Evolutionary conservation across 2,329 filamentous ascomycete species (phyloP), one percentile per base, ranked within the genome.

Genomic region (Didymella pomorum): DNA sequence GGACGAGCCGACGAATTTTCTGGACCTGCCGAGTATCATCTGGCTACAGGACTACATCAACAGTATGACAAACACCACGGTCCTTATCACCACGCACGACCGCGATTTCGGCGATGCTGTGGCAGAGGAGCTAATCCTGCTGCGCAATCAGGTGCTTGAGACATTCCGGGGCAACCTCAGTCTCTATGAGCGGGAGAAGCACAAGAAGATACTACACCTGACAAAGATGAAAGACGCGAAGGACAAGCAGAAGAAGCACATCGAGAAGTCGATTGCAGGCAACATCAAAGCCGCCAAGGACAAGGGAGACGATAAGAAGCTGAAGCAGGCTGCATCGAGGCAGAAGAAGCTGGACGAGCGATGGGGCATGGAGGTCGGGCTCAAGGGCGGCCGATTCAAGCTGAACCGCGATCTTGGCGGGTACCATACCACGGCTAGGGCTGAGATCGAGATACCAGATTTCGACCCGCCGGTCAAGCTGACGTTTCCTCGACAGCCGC

Each of bases 1-100:
- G 2, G 92, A 96, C 73, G 92, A 96, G 72, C 92, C 92, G 0
- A 96, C 92, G 31, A 96, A 96, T 71, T 96, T 92, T 71, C 83
- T 96, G 1, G 92, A 96, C 69, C 80, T 96, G 0, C 83, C 93
- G 0, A 91, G 90, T 1, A 93, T 96, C 56, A 86, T 96, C 55
- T 96, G 92, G 91, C 81, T 97, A 1, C 89, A 96, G 71, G 84
- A 84, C 12, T 89, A 93, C 70, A 84, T 96, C 10, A 79, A 79
- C 51, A 80, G 84, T 35, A 79, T 83, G 4, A 83, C 86, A 20
- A 75, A 74, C 0, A 85, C 82, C 0, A 95, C 91, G 0, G 82
- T 95, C 1, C 81, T 96, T 16, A 80, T 95, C 1, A 91, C 95
- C 2, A 95, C 92, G 0, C 92, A 96, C 77, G 92, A 96, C 73